A percentile compares a stretch with the other conserved stretches of the same genome.
Conservation (phyloP, 129 eudicot species). For the Ambrosia trifida region DNA sequence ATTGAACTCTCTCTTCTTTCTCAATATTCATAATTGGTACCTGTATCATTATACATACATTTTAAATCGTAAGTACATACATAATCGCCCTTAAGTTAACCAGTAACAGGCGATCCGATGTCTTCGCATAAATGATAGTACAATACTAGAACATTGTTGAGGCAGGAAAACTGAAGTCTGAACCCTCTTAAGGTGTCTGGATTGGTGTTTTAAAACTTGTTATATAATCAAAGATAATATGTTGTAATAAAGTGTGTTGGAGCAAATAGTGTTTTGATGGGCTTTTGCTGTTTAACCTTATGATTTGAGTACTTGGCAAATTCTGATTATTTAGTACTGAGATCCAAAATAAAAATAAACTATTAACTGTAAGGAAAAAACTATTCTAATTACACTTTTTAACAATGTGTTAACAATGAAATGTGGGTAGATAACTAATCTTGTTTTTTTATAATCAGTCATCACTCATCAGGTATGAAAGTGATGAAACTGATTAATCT, state of each 20-base stretch:
- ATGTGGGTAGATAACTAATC: not conserved
- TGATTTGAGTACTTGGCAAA: not conserved
- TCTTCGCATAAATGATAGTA: not conserved
- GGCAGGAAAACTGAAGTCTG: not conserved
- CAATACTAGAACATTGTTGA: not conserved
- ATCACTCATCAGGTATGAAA: not conserved
- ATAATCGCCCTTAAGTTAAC: conserved; percentile 13
- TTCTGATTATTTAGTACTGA: not conserved
- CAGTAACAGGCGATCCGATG: not conserved
- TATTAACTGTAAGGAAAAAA: too few relatives aligned
- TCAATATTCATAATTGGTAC: conserved; percentile 76
- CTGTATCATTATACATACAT: conserved; percentile 44
- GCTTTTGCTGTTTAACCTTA: not conserved
- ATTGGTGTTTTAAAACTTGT: not conserved
- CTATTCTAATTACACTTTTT: not conserved
- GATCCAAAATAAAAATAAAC: too few relatives aligned
- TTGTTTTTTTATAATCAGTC: not conserved
- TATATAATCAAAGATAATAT: not conserved
- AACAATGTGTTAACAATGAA: not conserved
- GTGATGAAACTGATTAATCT: not conserved
- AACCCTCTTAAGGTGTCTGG: not conserved
- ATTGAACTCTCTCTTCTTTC: conserved; percentile 66
- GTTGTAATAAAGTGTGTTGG: not conserved
- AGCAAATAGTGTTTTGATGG: not conserved
- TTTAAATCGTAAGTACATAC: conserved; percentile 10